Base-by-base conservation (phyloP, 306 rosid genomes). In the Trifolium pratense region DNA sequence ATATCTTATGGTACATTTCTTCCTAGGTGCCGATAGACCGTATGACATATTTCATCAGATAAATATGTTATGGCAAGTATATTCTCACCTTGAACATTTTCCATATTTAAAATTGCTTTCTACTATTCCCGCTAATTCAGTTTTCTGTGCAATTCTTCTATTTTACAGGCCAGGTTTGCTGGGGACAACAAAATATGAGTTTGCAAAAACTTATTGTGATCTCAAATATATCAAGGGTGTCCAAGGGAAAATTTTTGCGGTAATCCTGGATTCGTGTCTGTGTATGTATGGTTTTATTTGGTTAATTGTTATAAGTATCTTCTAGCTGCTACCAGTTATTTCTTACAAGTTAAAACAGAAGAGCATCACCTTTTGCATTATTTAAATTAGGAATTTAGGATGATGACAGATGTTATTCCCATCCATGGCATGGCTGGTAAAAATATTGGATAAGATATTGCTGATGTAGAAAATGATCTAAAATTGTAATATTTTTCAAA, bases 11-110 rank as follows among this genome's bases (percentile, higher is more conserved):
- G 48, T 75, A 80, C 71, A 51, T 74, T 67, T 86, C 86, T 86
- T 87, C 98, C 97, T 93, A 93, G 98, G 89, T 85, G 88, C 88
- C 79, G 66, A 15, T 87, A 91, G 98, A 77, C 98, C 98, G 7
- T 93, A 68, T 48, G 98, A 93, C 91, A 93, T 93, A 78, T 93
- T 82, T 81, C 92, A 93, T 83, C 98, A 91, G 90, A 86, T 93
- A 86, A 83, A 93, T 82, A 86, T 91, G 85, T 65, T 93, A 78
- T 93, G 98, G 98, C 78, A 85, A 89, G 97, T 91, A 81, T 71
- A 63, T 29, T 5, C 61, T 80, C 69, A 67, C 64, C 40, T 52
- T 39, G 70, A 71, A 64, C 71, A 18, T 77, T 76, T 64, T 62
- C 52, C 49, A 32, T 68, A 66, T 65, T 58, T 61, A 5, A 66